Percentiles rank a stretch among this genome's conserved stretches.
phyloP scores from a whole-genome alignment of 2,329 filamentous ascomycete genomes.

The Aspergillus spinulosporus region DNA sequence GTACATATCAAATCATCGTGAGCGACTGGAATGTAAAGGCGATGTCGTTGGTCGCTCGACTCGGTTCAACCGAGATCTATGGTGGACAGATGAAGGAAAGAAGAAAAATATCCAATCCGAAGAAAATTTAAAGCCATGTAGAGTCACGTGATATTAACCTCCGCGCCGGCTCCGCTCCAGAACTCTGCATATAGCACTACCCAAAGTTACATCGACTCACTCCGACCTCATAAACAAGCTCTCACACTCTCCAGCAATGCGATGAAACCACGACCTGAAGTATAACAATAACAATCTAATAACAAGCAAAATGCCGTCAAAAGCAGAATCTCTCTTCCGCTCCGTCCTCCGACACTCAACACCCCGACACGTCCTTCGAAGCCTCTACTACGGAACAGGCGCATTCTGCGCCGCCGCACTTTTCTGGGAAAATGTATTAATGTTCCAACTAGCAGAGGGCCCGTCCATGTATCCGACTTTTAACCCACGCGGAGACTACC shows the following conservation, averaged over 20 bases:
- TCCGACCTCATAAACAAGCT: no score
- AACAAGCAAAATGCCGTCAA: neutral
- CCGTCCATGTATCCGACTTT: constrained; percentile 91
- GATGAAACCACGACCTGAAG: no score
- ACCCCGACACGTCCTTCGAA: constrained; percentile 13
- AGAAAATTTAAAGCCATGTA: neutral
- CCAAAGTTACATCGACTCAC: neutral
- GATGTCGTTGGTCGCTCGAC: neutral
- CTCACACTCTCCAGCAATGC: no score
- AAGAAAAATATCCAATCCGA: constrained; percentile 6
- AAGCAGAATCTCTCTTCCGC: constrained; percentile 31
- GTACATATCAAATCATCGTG: neutral
- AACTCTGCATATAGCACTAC: neutral
- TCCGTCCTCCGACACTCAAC: neutral
- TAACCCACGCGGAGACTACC: constrained; percentile 63
- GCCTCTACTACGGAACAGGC: no score
- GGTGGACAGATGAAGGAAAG: neutral
- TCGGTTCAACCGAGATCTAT: neutral
- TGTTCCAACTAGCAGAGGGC: constrained; percentile 62
- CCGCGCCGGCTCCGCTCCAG: constrained; percentile 4
- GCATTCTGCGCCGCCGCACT: no score
- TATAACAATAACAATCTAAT: no score
- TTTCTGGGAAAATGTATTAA: constrained; percentile 60
- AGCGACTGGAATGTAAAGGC: no score
- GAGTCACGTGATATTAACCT: constrained; percentile 17